phyloP scores from a whole-genome alignment of 257 asterid species.

The Solanum verrucosum region DNA sequence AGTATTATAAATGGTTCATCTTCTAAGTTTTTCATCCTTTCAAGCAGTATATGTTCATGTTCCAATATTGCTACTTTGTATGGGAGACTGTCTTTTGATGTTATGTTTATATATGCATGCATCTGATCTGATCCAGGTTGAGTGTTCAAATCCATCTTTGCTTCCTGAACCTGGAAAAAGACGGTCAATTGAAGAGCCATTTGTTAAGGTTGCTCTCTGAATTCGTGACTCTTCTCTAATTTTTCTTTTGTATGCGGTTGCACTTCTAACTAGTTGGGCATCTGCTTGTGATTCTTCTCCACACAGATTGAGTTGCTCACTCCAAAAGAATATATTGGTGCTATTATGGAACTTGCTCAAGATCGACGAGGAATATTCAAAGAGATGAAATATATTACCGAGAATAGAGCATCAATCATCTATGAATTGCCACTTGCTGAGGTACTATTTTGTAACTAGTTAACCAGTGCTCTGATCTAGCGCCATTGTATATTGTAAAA shows the following conservation, averaged over 20 bases:
- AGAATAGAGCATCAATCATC: constrained; percentile 61
- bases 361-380: constrained; percentile 93
- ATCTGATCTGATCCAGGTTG: constrained; percentile 44
- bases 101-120: not conserved
- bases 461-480: not conserved
- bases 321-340: constrained; percentile 91
- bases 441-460: constrained; percentile 38
- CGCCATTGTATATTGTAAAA: not conserved
- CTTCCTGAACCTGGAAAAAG: constrained; percentile 97
- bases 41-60: not conserved
- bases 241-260: not conserved
- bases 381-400: constrained; percentile 88
- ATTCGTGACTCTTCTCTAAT: not conserved
- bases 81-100: not conserved
- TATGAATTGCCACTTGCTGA: constrained; percentile 94
- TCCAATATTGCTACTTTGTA: not conserved
- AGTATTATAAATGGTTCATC: not conserved
- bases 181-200: constrained; percentile 87
- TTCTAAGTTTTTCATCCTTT: not conserved
- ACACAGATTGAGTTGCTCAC: constrained; percentile 88
- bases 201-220: constrained; percentile 62
- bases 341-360: constrained; percentile 98
- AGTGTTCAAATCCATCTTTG: constrained; percentile 91
- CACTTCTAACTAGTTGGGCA: constrained; percentile 8
- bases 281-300: constrained; percentile 11